Evolutionary conservation across 495 filamentous ascomycete genomes (phyloP), one percentile per base, ranked within the genome.

Genomic region (Daldinia decipiens): DNA sequence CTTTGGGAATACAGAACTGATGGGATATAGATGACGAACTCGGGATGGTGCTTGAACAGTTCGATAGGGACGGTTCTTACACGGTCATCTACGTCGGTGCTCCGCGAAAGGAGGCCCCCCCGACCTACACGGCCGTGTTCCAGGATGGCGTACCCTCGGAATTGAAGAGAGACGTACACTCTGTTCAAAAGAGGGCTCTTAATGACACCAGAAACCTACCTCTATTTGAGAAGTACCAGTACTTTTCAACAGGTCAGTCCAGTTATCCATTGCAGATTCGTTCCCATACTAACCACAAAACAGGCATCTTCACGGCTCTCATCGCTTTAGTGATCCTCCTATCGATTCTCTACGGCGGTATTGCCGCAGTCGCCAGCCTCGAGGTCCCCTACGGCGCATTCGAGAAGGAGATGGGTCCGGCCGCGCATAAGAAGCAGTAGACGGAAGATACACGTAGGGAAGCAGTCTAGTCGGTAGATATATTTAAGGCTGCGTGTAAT

Each of bases 321-420:
- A 74, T 94, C 31, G 73, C 74, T 4, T 52, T 81, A 1, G 40
- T 93, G 27, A 72, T 97, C 38, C 85, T 96, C 50, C 73, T 97
- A 39, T 79, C 85, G 21, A 93, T 98, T 68, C 79, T 97, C 17
- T 90, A 89, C 73, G 89, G 93, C 56, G 95, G 88, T 26, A 82
- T 98, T 55, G 86, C 75, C 61, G 93, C 92, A 21, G 80, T 99
- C 6, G 80, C 86, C 5, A 94, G 93, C 66, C 82, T 99, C 39
- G 82, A 97, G 78, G 92, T 98, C 12, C 89, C 91, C 9, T 98
- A 98, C 81, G 92, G 90, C 54, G 94, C 95, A 1, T 99, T 99
- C 78, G 94, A 96, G 76, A 97, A 95, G 85, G 95, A 98, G 78
- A 97, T 93, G 81, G 93, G 94, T 0, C 90, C 93, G 51, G 84